Percentiles rank a stretch among this genome's conserved stretches.
phyloP scores from a whole-genome alignment of 352 stramenopile species.

The Ochromonadaceae sp. region DNA sequence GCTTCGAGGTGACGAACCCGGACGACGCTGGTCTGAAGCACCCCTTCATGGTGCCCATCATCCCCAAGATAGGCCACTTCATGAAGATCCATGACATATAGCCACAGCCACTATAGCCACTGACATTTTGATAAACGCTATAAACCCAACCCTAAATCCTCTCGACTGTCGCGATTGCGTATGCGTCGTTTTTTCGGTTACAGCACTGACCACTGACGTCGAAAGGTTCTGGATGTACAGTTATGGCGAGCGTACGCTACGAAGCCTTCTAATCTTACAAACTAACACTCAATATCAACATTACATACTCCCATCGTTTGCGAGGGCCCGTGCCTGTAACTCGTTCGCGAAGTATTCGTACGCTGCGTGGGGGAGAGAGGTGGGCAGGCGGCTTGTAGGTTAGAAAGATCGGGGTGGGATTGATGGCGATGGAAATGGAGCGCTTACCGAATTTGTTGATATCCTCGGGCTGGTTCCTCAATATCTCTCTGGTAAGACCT shows the following conservation, averaged over 20 bases:
- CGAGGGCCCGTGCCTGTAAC: background rate
- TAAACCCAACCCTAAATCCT: too few species aligned
- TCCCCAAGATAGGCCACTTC: conserved; percentile 28
- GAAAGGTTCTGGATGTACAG: too few species aligned
- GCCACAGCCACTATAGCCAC: too few species aligned
- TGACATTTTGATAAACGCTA: too few species aligned
- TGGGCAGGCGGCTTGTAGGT: background rate
- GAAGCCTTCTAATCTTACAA: too few species aligned
- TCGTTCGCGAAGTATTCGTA: conserved; percentile 15
- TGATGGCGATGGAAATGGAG: background rate
- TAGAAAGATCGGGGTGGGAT: background rate
- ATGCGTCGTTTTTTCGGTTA: too few species aligned
- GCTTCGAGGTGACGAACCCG: conserved; percentile 20
- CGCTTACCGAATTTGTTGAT: conserved; percentile 18
- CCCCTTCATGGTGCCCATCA: conserved; percentile 34
- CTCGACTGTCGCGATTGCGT: too few species aligned
- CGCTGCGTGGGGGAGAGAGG: background rate
- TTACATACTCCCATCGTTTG: too few species aligned
- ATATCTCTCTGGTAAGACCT: conserved; percentile 12
- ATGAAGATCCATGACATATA: too few species aligned
- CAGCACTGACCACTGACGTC: too few species aligned
- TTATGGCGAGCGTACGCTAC: too few species aligned
- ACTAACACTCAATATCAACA: too few species aligned
- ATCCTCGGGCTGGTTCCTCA: background rate
- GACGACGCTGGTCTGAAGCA: conserved; percentile 24